phyloP scores from a whole-genome alignment of 2,329 filamentous ascomycete genomes.

The Epichloe typhina region DNA sequence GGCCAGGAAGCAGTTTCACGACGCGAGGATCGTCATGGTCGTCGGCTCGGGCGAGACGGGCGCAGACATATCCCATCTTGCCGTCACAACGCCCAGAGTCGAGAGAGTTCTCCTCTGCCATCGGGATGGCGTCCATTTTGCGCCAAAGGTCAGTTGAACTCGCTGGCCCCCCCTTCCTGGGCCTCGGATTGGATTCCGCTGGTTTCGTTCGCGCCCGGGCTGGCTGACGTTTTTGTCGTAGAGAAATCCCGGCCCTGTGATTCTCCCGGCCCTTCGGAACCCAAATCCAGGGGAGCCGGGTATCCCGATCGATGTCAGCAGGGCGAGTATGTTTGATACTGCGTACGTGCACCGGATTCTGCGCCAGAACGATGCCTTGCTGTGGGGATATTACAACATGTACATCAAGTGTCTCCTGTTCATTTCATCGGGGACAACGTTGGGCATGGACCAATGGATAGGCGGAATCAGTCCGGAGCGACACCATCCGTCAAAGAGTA shows the following conservation, averaged over 20 bases:
- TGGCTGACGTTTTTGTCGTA: not conserved
- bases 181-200: no score
- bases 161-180: no score
- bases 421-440: constrained; percentile 21
- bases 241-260: constrained; percentile 9
- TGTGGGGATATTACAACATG: constrained; percentile 29
- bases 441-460: constrained; percentile 29
- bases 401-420: constrained; percentile 24
- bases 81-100: constrained; percentile 24
- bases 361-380: constrained; percentile 18
- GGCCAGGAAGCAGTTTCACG: constrained; percentile 23
- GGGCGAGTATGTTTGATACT: constrained; percentile 32
- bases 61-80: constrained; percentile 28
- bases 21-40: constrained; percentile 26
- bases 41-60: constrained; percentile 31
- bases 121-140: constrained; percentile 27
- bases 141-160: constrained; percentile 20
- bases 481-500: constrained; percentile 16
- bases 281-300: constrained; percentile 13
- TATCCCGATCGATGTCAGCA: constrained; percentile 28
- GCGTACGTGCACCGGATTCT: constrained; percentile 29
- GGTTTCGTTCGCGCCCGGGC: not conserved
- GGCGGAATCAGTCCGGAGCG: constrained; percentile 23
- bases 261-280: constrained; percentile 9
- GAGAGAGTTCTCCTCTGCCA: constrained; percentile 28